Conservation (phyloP, 768 basidiomycete genomes). For the Lyophyllum decastes region DNA sequence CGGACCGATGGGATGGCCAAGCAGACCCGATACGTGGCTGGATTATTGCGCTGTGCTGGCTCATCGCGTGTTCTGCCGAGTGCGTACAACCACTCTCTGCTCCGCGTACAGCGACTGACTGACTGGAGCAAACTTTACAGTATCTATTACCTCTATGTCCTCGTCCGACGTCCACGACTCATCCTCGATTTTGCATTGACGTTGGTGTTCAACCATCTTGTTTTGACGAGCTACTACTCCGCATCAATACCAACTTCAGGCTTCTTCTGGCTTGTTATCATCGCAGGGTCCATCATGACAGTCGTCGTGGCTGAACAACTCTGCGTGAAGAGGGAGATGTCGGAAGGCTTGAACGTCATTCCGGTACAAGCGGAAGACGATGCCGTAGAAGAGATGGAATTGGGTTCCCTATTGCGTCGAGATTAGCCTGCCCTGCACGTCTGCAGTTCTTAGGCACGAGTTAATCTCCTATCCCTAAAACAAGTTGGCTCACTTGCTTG, state of each 20-base stretch:
- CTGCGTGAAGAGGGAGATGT: conserved; percentile 89
- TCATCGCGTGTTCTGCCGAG: conserved; percentile 82
- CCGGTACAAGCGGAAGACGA: conserved; percentile 53
- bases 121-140: conserved; percentile 27
- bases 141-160: conserved; percentile 81
- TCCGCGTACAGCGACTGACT: not conserved
- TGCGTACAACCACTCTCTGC: conserved; percentile 44
- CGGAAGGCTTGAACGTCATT: conserved; percentile 69
- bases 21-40: conserved; percentile 84
- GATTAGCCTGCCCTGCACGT: conserved; percentile 28
- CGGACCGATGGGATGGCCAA: conserved; percentile 63
- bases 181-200: conserved; percentile 95
- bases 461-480: not conserved
- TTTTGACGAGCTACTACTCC: conserved; percentile 92
- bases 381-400: conserved; percentile 62
- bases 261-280: conserved; percentile 89
- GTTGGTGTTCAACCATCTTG: conserved; percentile 86
- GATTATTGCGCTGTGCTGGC: conserved; percentile 89
- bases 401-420: conserved; percentile 44
- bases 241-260: conserved; percentile 81
- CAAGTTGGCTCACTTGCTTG: not conserved
- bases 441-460: conserved; percentile 6
- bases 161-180: conserved; percentile 89
- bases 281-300: conserved; percentile 68
- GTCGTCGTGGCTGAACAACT: conserved; percentile 88